Conservation (phyloP, 1,284 basidiomycete genomes). For the Microbotryum silenes-acaulis region DNA sequence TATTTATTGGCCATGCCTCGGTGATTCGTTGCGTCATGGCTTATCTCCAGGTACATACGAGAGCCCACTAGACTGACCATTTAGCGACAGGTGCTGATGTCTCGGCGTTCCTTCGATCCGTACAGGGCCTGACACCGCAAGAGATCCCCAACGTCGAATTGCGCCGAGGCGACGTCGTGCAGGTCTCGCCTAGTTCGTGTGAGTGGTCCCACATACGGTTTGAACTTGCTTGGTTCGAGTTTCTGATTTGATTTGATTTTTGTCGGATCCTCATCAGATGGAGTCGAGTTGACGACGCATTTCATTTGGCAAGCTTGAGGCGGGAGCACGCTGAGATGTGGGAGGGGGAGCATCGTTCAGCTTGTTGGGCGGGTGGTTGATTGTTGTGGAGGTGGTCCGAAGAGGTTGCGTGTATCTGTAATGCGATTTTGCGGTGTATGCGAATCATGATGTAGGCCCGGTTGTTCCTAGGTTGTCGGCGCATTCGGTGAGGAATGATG, state of each 20-base stretch:
- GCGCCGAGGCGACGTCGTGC: conserved; percentile 34
- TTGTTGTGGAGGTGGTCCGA: no score
- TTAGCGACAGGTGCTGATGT: neutral
- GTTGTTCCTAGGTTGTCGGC: no score
- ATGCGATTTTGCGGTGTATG: no score
- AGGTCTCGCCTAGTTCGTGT: conserved; percentile 34
- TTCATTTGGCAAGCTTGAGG: conserved; percentile 23
- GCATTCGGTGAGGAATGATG: no score
- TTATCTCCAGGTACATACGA: conserved; percentile 28
- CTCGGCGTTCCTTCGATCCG: no score
- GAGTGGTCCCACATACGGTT: neutral
- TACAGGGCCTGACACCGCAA: conserved; percentile 87
- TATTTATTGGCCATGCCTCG: conserved; percentile 63
- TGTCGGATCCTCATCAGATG: conserved; percentile 9
- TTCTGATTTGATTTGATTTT: neutral
- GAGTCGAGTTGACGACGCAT: conserved; percentile 28
- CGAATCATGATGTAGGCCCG: no score
- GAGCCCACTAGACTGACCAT: no score
- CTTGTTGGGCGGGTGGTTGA: no score
- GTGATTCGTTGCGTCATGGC: conserved; percentile 84
- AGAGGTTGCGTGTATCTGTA: no score
- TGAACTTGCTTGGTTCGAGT: no score
- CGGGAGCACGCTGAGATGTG: no score
- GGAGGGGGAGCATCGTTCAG: no score
- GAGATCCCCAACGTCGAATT: conserved; percentile 97